A percentile compares a stretch with the other conserved stretches of the same genome.
These are phyloP conservation scores for Sanghuangporus sanghuang DNA, from an alignment of 1,284 basidiomycete genomes.

Conservation along the genomic window DNA sequence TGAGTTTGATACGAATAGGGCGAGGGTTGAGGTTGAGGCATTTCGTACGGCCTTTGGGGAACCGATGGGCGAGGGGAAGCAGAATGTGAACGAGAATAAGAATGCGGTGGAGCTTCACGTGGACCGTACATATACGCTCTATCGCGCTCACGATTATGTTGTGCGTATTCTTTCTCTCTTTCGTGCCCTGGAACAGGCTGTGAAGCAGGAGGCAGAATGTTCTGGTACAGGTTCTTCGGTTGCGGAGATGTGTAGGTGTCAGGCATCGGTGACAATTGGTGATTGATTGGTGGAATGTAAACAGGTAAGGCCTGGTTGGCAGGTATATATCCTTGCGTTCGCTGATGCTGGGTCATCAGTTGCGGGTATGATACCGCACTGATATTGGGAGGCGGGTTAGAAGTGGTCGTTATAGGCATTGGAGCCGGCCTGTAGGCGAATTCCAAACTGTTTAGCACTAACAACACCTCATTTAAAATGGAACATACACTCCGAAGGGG, in stretches of 20 bases:
- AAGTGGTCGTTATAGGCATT: conserved; percentile 54
- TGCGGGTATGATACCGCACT: conserved; percentile 48
- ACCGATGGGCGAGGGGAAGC: conserved; percentile 14
- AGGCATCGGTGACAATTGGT: conserved; percentile 24
- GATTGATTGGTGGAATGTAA: conserved; percentile 21
- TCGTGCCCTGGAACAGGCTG: conserved; percentile 15
- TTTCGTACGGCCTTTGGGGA: conserved; percentile 20
- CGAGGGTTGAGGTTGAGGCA: conserved; percentile 18
- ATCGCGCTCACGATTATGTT: conserved; percentile 1
- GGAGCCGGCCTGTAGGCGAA: conserved; percentile 20
- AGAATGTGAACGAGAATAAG: conserved; percentile 15
- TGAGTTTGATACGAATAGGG: conserved; percentile 23
- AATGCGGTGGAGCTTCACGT: conserved; percentile 10
- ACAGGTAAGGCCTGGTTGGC: conserved; percentile 46
- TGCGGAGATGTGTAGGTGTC: conserved; percentile 12
- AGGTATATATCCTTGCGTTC: conserved; percentile 61
- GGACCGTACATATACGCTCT: conserved; percentile 17
- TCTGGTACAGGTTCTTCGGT: conserved; percentile 26
- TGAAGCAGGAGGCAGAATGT: conserved; percentile 30
- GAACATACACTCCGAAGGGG: conserved; percentile 17
- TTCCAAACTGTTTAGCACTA: conserved; percentile 21
- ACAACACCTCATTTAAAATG: conserved; percentile 5
- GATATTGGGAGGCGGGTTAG: conserved; percentile 43
- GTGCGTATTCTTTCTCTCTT: neutral
- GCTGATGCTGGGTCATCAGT: conserved; percentile 67